Percentiles rank a stretch among this genome's conserved stretches.
phyloP scores from a whole-genome alignment of 2,329 filamentous ascomycete species.

The Aspergillus amoenus region DNA sequence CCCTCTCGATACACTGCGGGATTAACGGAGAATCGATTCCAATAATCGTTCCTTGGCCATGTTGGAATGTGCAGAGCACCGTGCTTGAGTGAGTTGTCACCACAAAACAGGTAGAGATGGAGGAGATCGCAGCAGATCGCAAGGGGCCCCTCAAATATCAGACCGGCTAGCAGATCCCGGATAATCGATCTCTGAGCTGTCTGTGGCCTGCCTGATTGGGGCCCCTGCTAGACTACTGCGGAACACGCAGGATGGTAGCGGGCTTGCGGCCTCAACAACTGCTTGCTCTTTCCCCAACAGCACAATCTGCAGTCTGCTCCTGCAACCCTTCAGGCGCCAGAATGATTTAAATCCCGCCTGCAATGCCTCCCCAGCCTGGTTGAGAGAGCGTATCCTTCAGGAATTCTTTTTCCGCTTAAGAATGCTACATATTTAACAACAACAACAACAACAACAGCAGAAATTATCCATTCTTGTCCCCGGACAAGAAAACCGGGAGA shows the following conservation, averaged over 20 bases:
- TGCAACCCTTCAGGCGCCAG: not conserved
- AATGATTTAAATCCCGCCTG: not conserved
- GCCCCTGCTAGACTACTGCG: too few species aligned
- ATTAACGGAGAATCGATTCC: too few species aligned
- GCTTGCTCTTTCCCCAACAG: not conserved
- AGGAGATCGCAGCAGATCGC: too few species aligned
- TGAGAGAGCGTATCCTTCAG: not conserved
- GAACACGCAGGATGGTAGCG: not conserved
- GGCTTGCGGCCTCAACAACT: not conserved
- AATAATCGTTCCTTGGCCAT: too few species aligned
- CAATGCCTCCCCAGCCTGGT: not conserved
- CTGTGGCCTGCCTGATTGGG: too few species aligned
- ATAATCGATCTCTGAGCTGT: too few species aligned
- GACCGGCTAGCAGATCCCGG: too few species aligned
- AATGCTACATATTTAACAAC: slow-evolving; percentile 5
- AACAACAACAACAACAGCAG: not conserved
- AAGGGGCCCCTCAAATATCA: too few species aligned
- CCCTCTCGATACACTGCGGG: too few species aligned
- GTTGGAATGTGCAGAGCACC: too few species aligned
- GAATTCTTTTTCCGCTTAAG: not conserved
- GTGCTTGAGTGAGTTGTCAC: too few species aligned
- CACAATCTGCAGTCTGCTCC: not conserved
- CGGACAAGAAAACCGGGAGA: not conserved
- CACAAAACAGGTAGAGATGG: too few species aligned
- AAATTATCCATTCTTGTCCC: not conserved